These are phyloP conservation scores for Litchi chinensis DNA, from an alignment of 345 rosid genomes.

Conservation along the genomic window DNA sequence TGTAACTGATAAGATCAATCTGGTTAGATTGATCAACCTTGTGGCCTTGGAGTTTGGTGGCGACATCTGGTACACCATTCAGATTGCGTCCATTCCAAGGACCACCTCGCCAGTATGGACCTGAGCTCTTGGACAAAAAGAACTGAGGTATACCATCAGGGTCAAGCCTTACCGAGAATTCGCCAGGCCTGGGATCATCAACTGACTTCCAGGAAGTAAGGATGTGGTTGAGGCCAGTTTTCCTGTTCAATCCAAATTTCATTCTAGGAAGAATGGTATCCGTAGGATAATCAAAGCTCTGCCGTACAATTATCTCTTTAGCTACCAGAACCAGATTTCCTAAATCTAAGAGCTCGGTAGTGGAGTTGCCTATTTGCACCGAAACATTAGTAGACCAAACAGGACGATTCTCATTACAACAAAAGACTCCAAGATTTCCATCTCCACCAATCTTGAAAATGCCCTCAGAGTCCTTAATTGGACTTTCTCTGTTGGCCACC, in stretches of 20 bases:
- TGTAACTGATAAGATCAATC: background rate
- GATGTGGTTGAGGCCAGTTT: constrained; percentile 17
- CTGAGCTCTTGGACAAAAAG: background rate
- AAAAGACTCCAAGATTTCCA: constrained; percentile 27
- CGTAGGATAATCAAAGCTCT: constrained; percentile 42
- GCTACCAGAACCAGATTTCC: constrained; percentile 30
- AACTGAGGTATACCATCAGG: constrained; percentile 1
- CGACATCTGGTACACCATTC: background rate
- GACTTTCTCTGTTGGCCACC: constrained; percentile 1
- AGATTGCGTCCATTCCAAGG: constrained; percentile 19
- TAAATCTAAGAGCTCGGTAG: constrained; percentile 30
- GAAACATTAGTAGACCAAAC: constrained; percentile 30
- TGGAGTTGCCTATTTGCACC: background rate
- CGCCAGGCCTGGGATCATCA: constrained; percentile 25
- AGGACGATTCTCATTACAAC: background rate
- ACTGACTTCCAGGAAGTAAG: constrained; percentile 34
- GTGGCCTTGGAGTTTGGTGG: too few relatives aligned
- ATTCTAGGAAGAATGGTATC: constrained; percentile 24
- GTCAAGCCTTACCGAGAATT: constrained; percentile 1
- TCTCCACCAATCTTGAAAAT: background rate
- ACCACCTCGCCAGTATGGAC: constrained; percentile 6
- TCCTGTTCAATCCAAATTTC: constrained; percentile 25
- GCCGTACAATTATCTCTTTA: constrained; percentile 19
- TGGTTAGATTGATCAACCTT: background rate
- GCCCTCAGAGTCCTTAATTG: background rate